Percentiles rank a stretch among this genome's conserved stretches.
phyloP scores from a whole-genome alignment of 2,329 filamentous ascomycete species.

The Zasmidium cellare region DNA sequence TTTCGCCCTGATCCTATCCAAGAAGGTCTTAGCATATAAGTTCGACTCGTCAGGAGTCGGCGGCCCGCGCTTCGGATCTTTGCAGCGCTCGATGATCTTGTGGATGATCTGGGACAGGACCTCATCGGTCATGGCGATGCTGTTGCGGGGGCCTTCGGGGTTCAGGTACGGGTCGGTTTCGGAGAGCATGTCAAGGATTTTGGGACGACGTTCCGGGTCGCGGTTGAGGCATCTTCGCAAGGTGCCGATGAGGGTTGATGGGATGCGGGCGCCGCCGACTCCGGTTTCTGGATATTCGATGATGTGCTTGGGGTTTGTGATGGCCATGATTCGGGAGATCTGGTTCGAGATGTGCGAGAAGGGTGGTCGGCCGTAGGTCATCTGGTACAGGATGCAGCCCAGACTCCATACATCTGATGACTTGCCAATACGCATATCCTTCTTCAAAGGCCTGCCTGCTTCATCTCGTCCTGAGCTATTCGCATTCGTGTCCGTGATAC shows the following conservation, averaged over 20 bases:
- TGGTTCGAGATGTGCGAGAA: conserved; percentile 90
- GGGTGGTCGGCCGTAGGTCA: conserved; percentile 95
- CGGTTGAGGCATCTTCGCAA: conserved; percentile 60
- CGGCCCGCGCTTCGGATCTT: conserved; percentile 50
- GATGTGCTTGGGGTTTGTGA: conserved; percentile 73
- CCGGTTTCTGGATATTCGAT: conserved; percentile 73
- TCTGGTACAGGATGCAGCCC: conserved; percentile 95
- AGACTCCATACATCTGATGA: conserved; percentile 95
- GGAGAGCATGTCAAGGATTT: conserved; percentile 56
- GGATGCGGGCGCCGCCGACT: conserved; percentile 62
- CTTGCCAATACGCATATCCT: conserved; percentile 93
- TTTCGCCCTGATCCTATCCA: conserved; percentile 49
- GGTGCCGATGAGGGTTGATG: conserved; percentile 56
- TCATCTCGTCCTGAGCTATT: conserved; percentile 41
- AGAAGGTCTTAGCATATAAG: conserved; percentile 48
- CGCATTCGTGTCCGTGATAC: conserved; percentile 82
- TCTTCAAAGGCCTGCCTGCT: conserved; percentile 54
- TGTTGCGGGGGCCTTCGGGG: conserved; percentile 52
- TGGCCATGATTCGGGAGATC: conserved; percentile 82
- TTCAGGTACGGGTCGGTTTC: conserved; percentile 59
- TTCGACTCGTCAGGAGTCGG: conserved; percentile 58
- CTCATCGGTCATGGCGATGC: conserved; percentile 56
- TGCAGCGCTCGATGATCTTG: conserved; percentile 61
- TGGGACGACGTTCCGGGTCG: conserved; percentile 58
- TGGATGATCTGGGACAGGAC: conserved; percentile 60